Conservation (phyloP, 768 basidiomycete genomes). For the Polyporus arcularius region DNA sequence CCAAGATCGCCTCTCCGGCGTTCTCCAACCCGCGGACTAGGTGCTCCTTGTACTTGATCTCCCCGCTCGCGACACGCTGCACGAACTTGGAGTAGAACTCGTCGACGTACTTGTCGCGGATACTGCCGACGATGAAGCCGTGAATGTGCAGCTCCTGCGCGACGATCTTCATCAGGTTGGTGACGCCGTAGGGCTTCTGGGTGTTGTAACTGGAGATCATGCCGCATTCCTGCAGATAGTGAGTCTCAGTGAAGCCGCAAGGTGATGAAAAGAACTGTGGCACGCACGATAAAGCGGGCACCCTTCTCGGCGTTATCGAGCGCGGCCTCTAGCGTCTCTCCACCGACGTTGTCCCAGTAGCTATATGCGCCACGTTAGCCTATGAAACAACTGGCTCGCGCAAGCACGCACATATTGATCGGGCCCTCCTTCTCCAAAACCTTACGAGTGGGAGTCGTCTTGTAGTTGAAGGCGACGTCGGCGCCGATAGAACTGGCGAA, state of each 20-base stretch:
- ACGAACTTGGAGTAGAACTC: conserved; percentile 35
- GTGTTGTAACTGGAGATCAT: conserved; percentile 32
- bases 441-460: conserved; percentile 53
- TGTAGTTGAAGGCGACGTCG: conserved; percentile 76
- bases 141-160: conserved; percentile 29
- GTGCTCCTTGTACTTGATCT: conserved; percentile 40
- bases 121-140: conserved; percentile 33
- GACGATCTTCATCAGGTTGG: conserved; percentile 31
- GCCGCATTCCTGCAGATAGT: conserved; percentile 27
- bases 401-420: conserved; percentile 46
- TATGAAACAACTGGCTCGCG: background rate
- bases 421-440: conserved; percentile 59
- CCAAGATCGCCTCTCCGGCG: conserved; percentile 36
- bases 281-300: conserved; percentile 28
- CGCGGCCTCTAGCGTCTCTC: conserved; percentile 32
- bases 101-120: conserved; percentile 27
- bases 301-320: conserved; percentile 14
- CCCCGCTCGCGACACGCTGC: conserved; percentile 29
- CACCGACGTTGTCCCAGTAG: conserved; percentile 37
- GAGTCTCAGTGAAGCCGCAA: background rate
- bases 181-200: conserved; percentile 20
- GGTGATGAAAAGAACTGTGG: background rate
- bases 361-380: conserved; percentile 13
- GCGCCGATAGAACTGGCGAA: conserved; percentile 62
- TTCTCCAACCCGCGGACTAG: conserved; percentile 34